Percentiles rank a stretch among this genome's conserved stretches.
Evolutionary conservation across 2,329 filamentous ascomycete genomes (phyloP).

Genomic region (Thelonectria blattea): DNA sequence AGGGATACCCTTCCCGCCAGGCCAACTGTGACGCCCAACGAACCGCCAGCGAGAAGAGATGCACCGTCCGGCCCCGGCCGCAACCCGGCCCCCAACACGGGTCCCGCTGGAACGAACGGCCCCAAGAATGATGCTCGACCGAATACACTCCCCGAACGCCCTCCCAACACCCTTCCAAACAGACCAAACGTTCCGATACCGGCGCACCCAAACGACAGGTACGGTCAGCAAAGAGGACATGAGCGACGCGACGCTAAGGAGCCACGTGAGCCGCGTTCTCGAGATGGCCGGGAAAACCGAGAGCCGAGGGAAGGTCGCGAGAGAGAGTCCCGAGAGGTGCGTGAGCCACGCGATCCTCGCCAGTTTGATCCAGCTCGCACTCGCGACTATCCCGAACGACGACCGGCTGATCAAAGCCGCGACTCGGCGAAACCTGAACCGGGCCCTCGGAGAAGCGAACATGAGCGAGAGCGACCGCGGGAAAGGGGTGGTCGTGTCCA

Average conservation of each 20-base stretch:
- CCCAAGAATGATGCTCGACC: conserved; percentile 40
- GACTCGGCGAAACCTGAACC: conserved; percentile 38
- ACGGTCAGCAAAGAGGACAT: conserved; percentile 48
- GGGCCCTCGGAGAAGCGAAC: conserved; percentile 47
- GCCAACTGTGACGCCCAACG: conserved; percentile 37
- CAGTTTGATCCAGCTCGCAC: conserved; percentile 49
- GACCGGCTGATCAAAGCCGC: conserved; percentile 44
- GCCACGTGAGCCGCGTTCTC: conserved; percentile 41
- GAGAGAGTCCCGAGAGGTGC: conserved; percentile 45
- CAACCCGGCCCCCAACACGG: conserved; percentile 37
- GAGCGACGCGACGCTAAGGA: conserved; percentile 50
- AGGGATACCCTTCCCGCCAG: conserved; percentile 46
- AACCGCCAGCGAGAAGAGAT: conserved; percentile 36
- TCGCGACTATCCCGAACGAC: conserved; percentile 54
- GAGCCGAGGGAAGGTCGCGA: conserved; percentile 48
- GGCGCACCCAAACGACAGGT: conserved; percentile 53
- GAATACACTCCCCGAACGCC: conserved; percentile 47
- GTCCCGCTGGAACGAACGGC: conserved; percentile 26
- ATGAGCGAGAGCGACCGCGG: conserved; percentile 51
- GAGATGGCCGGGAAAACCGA: conserved; percentile 42
- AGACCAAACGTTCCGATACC: conserved; percentile 64
- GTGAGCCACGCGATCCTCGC: conserved; percentile 46
- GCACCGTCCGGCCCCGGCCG: conserved; percentile 28
- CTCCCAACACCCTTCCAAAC: conserved; percentile 55
- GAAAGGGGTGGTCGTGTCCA: conserved; percentile 39